A percentile compares a stretch with the other conserved stretches of the same genome.
Evolutionary conservation across 371 early-diverging fungal species (phyloP).

Genomic region (Rhizopus microsporus): DNA sequence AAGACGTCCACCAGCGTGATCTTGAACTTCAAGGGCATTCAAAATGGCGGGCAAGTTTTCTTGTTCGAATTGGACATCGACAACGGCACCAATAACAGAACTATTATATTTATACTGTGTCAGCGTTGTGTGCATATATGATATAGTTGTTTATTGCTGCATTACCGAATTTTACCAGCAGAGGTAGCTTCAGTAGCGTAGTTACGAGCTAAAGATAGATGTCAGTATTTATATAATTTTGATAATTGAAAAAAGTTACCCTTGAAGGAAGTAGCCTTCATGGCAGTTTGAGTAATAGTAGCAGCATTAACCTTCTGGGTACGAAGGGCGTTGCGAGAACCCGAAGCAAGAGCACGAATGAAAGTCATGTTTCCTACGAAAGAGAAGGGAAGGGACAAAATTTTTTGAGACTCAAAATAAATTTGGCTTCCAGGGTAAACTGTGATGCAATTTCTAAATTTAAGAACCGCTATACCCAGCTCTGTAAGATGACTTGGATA

Average conservation of each 20-base stretch:
- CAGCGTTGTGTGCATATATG: background rate
- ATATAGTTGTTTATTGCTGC: background rate
- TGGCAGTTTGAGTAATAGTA: constrained; percentile 21
- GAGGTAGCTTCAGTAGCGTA: constrained; percentile 38
- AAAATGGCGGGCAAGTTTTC: constrained; percentile 93
- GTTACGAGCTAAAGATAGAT: constrained; percentile 26
- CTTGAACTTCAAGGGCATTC: constrained; percentile 95
- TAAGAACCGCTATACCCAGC: too few relatives aligned
- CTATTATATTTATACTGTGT: constrained; percentile 8
- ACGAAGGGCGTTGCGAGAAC: constrained; percentile 34
- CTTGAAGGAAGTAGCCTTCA: constrained; percentile 29
- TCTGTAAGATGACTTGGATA: too few relatives aligned
- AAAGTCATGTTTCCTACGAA: constrained; percentile 16
- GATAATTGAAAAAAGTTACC: constrained; percentile 11
- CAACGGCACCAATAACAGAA: constrained; percentile 96
- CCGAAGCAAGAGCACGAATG: constrained; percentile 35
- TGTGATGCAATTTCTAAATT: background rate
- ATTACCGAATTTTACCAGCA: constrained; percentile 46
- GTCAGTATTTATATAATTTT: background rate
- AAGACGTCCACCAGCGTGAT: constrained; percentile 78
- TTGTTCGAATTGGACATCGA: constrained; percentile 96
- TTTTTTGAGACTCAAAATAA: background rate
- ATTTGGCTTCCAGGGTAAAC: background rate
- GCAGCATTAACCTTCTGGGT: constrained; percentile 31
- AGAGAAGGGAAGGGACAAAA: constrained; percentile 4